Percentiles rank a stretch among this genome's conserved stretches.
These are phyloP conservation scores for Stephania japonica DNA, from an alignment of 164 flowering plant genomes.

Conservation along the genomic window DNA sequence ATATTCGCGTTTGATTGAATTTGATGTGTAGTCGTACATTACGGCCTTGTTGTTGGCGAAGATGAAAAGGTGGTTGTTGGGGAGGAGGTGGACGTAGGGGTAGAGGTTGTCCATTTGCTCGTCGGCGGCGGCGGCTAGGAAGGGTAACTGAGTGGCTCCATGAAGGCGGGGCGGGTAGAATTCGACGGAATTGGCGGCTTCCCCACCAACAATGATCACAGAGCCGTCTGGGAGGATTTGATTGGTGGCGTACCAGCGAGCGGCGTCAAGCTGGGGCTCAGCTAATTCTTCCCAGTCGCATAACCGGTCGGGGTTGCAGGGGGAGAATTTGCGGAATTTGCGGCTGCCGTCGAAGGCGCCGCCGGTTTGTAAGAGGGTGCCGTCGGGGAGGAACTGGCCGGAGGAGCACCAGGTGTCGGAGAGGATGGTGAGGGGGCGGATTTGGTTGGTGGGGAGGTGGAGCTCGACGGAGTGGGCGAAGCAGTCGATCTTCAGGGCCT, in stretches of 20 bases:
- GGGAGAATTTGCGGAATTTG: constrained; percentile 46
- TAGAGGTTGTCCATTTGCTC: constrained; percentile 76
- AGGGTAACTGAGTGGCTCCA: constrained; percentile 44
- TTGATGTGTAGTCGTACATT: constrained; percentile 35
- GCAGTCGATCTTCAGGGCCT: constrained; percentile 52
- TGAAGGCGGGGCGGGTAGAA: constrained; percentile 47
- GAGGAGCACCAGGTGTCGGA: constrained; percentile 99
- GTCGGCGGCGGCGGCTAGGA: constrained; percentile 50
- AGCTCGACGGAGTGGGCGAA: constrained; percentile 72
- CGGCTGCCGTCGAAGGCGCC: constrained; percentile 59
- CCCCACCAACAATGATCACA: constrained; percentile 38
- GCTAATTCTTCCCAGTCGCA: constrained; percentile 48
- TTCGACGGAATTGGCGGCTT: constrained; percentile 38
- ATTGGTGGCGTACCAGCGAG: constrained; percentile 44
- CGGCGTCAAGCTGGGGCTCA: constrained; percentile 17
- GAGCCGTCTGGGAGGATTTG: constrained; percentile 47
- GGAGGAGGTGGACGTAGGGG: constrained; percentile 80
- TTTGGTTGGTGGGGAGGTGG: constrained; percentile 41
- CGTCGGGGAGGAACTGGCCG: constrained; percentile 84
- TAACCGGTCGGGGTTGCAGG: constrained; percentile 25
- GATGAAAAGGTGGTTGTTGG: constrained; percentile 68
- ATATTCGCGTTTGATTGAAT: constrained; percentile 30
- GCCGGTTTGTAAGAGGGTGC: constrained; percentile 81
- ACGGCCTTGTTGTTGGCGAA: constrained; percentile 73
- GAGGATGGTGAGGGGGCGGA: constrained; percentile 70